Conservation (phyloP, 1,139 yeast genomes). For the Saccharomycopsis hybrid region DNA sequence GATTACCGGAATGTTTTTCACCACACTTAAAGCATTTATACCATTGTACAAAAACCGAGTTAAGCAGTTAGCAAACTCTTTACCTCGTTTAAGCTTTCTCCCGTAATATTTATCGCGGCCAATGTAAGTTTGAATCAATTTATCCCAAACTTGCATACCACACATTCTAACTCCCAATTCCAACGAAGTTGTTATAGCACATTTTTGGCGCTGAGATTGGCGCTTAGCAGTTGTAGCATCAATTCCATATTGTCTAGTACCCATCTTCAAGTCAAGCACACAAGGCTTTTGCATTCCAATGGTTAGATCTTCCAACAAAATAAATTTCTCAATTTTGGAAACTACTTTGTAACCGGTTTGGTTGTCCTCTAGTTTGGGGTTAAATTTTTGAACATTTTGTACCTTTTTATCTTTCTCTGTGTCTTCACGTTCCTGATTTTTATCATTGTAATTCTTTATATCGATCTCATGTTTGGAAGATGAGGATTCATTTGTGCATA, state of each 20-base stretch:
- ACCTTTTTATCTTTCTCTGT: neutral
- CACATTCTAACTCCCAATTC: constrained; percentile 86
- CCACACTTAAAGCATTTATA: constrained; percentile 45
- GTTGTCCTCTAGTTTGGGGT: neutral
- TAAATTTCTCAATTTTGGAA: constrained; percentile 68
- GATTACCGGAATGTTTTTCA: constrained; percentile 63
- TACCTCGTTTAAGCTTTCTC: constrained; percentile 65
- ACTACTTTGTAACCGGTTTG: constrained; percentile 31
- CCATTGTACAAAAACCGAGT: constrained; percentile 82
- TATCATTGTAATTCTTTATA: neutral
- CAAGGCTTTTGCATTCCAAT: constrained; percentile 78
- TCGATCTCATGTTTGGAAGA: neutral
- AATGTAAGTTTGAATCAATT: constrained; percentile 40
- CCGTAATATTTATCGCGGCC: constrained; percentile 91
- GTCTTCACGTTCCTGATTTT: neutral
- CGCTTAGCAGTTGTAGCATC: constrained; percentile 74
- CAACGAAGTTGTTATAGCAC: constrained; percentile 74
- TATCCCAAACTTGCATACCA: constrained; percentile 87
- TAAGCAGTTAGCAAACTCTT: constrained; percentile 67
- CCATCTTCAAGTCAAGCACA: constrained; percentile 94
- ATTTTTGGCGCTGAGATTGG: constrained; percentile 74
- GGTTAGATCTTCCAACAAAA: constrained; percentile 87
- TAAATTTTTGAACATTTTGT: neutral
- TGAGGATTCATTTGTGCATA: neutral
- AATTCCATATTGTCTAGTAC: constrained; percentile 96